phyloP scores from a whole-genome alignment of 371 early-diverging fungal genomes.

The Mortierella sp. region DNA sequence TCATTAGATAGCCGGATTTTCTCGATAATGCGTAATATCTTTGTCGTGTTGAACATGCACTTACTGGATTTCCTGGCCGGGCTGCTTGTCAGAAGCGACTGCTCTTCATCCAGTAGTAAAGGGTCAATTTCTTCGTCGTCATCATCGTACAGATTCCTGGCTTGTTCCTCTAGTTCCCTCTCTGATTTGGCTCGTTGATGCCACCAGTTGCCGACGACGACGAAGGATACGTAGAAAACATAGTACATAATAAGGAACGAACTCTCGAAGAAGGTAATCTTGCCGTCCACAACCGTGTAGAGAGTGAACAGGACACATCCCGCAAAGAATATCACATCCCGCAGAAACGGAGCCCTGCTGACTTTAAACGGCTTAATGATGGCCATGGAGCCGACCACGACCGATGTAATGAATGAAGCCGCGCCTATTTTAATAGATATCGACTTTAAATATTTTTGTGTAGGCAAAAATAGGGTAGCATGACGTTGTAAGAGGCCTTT shows the following conservation, averaged over 20 bases:
- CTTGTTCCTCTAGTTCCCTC: slow-evolving; percentile 28
- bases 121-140: slow-evolving; percentile 8
- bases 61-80: slow-evolving; percentile 15
- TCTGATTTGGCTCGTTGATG: slow-evolving; percentile 54
- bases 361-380: slow-evolving; percentile 80
- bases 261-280: slow-evolving; percentile 75
- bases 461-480: background rate
- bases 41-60: background rate
- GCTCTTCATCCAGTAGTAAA: slow-evolving; percentile 20
- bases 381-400: slow-evolving; percentile 84
- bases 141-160: slow-evolving; percentile 26
- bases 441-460: background rate
- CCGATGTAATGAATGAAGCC: slow-evolving; percentile 81
- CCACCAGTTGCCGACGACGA: slow-evolving; percentile 70
- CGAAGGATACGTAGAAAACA: slow-evolving; percentile 66
- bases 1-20: background rate
- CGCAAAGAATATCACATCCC: slow-evolving; percentile 82
- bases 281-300: slow-evolving; percentile 69
- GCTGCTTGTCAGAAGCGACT: slow-evolving; percentile 2
- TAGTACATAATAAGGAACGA: slow-evolving; percentile 68
- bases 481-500: background rate
- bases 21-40: background rate
- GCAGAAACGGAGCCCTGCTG: slow-evolving; percentile 70
- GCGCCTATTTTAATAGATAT: slow-evolving; percentile 50
- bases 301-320: slow-evolving; percentile 71